Evolutionary conservation across 179 eudicot species (phyloP).

Genomic region (Vitellaria paradoxa): DNA sequence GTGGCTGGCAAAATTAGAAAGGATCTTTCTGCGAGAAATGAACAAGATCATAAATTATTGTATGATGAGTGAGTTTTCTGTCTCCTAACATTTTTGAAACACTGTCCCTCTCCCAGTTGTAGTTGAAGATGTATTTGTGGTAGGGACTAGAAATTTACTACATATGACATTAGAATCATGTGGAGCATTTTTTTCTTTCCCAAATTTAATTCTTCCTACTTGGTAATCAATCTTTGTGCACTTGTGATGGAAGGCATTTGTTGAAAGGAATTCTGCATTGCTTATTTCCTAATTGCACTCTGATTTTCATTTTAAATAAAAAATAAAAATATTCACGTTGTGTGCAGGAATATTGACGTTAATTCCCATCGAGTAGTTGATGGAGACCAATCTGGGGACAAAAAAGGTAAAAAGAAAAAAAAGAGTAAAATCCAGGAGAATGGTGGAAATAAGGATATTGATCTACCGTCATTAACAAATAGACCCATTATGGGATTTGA

Average conservation of each 20-base stretch:
- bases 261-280: background rate
- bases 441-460: slow-evolving; percentile 18
- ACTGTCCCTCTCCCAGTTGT: too few relatives aligned
- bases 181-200: background rate
- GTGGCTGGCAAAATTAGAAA: background rate
- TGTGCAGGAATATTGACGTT: slow-evolving; percentile 27
- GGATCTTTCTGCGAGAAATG: background rate
- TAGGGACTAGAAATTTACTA: background rate
- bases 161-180: background rate
- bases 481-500: slow-evolving; percentile 15
- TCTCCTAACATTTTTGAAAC: background rate
- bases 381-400: slow-evolving; percentile 35
- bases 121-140: background rate
- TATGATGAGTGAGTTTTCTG: slow-evolving; percentile 13
- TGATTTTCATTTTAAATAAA: slow-evolving; percentile 4
- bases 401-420: slow-evolving; percentile 44
- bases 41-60: slow-evolving; percentile 14
- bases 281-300: background rate
- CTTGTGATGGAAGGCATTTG: background rate
- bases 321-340: slow-evolving; percentile 12
- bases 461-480: slow-evolving; percentile 15
- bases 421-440: slow-evolving; percentile 33
- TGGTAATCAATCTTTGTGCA: background rate
- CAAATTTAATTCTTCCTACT: background rate
- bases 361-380: slow-evolving; percentile 23